Conservation (phyloP, 768 basidiomycete species). For the Xerocomellus intermedius region DNA sequence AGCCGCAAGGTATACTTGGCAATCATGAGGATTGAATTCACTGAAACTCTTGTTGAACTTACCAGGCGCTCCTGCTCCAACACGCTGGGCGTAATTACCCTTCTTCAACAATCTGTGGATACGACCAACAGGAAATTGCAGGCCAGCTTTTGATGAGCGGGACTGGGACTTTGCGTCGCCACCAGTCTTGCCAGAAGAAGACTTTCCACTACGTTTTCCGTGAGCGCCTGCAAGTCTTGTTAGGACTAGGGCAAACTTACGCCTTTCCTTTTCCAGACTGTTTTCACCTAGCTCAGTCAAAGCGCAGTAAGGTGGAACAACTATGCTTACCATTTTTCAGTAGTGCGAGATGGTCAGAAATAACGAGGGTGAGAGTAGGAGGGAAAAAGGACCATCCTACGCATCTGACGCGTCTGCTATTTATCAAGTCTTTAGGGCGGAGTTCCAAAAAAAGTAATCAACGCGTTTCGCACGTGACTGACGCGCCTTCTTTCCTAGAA, state of each 20-base stretch:
- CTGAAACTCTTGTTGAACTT: slow-evolving; percentile 14
- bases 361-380: slow-evolving; percentile 21
- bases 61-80: slow-evolving; percentile 71
- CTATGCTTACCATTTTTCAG: slow-evolving; percentile 34
- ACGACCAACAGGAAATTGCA: slow-evolving; percentile 81
- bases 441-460: slow-evolving; percentile 31
- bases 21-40: not conserved
- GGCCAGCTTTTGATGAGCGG: slow-evolving; percentile 62
- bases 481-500: slow-evolving; percentile 25
- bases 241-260: slow-evolving; percentile 31
- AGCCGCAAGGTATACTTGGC: slow-evolving; percentile 73
- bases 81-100: slow-evolving; percentile 69
- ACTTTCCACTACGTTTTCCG: slow-evolving; percentile 40
- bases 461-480: slow-evolving; percentile 36
- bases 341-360: slow-evolving; percentile 4
- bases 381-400: slow-evolving; percentile 2
- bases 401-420: slow-evolving; percentile 27
- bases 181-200: slow-evolving; percentile 46
- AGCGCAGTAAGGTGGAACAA: not conserved
- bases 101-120: slow-evolving; percentile 76
- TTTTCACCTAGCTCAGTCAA: slow-evolving; percentile 9
- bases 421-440: slow-evolving; percentile 32
- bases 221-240: not conserved
- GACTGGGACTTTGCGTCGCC: slow-evolving; percentile 58
- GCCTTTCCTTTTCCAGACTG: slow-evolving; percentile 60